Evolutionary conservation across 768 basidiomycete genomes (phyloP).

Genomic region (Cystofilobasidium bisporidii): DNA sequence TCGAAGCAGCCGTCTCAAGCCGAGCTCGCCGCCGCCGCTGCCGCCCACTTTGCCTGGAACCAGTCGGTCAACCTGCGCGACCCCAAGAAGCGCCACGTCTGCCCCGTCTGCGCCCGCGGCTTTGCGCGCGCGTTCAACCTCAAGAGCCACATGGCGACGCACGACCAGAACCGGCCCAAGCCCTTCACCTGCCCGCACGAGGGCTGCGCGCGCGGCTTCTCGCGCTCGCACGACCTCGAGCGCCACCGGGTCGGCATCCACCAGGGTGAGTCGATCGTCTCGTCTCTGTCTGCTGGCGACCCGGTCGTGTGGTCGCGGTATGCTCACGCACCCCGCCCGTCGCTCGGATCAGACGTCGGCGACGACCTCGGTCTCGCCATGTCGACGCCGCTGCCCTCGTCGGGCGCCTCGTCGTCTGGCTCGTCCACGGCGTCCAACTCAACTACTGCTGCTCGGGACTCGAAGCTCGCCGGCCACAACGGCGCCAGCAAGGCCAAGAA

Average conservation of each 20-base stretch:
- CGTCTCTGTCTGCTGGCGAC: not conserved
- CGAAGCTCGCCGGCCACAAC: conserved; percentile 6
- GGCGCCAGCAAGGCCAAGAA: conserved; percentile 16
- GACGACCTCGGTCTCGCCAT: not conserved
- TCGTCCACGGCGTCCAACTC: not conserved
- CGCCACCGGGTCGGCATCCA: conserved; percentile 82
- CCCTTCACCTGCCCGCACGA: conserved; percentile 79
- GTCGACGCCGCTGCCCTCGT: not conserved
- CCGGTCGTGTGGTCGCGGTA: not conserved
- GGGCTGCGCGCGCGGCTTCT: conserved; percentile 80
- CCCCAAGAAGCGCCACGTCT: conserved; percentile 26
- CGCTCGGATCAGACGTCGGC: not conserved
- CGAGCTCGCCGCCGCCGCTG: not conserved
- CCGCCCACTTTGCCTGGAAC: conserved; percentile 10
- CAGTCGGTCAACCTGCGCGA: not conserved
- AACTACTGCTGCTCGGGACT: not conserved
- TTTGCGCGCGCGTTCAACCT: conserved; percentile 90
- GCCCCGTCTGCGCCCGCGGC: conserved; percentile 41
- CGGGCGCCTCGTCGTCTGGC: not conserved
- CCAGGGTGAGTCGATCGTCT: conserved; percentile 47
- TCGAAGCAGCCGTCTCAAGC: not conserved
- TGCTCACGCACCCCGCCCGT: not conserved
- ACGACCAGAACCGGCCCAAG: conserved; percentile 83
- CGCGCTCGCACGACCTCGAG: conserved; percentile 85
- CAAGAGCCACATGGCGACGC: conserved; percentile 74